phyloP scores from a whole-genome alignment of 345 rosid genomes.

The Salix exigua region DNA sequence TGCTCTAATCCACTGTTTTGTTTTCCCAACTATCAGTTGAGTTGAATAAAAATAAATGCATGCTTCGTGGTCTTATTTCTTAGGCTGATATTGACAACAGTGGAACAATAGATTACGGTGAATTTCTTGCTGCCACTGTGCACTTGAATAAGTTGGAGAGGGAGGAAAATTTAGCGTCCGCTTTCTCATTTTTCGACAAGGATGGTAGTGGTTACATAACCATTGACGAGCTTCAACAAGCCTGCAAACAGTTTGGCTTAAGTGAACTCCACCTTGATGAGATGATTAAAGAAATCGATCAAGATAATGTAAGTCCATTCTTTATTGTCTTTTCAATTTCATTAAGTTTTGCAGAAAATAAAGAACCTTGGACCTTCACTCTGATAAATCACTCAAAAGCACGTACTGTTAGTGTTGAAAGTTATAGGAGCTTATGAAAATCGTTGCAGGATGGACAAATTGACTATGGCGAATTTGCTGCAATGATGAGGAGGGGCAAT shows the following conservation, averaged over 20 bases:
- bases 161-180: slow-evolving; percentile 68
- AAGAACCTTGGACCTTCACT: neutral
- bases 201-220: slow-evolving; percentile 79
- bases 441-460: slow-evolving; percentile 64
- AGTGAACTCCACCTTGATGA: slow-evolving; percentile 69
- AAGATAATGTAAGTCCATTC: slow-evolving; percentile 58
- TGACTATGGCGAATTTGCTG: slow-evolving; percentile 68
- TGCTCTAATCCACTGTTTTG: neutral
- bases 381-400: neutral
- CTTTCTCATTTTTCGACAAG: slow-evolving; percentile 75
- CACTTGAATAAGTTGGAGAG: slow-evolving; percentile 77
- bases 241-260: slow-evolving; percentile 67
- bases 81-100: slow-evolving; percentile 82
- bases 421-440: neutral
- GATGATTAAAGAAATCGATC: slow-evolving; percentile 77
- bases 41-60: neutral
- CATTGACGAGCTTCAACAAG: slow-evolving; percentile 73
- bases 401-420: neutral
- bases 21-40: neutral
- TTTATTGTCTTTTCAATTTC: neutral
- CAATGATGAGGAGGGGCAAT: slow-evolving; percentile 77
- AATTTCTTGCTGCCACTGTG: slow-evolving; percentile 76
- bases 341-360: neutral
- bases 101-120: slow-evolving; percentile 76
- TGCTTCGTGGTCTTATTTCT: slow-evolving; percentile 5